These are phyloP conservation scores for Exophiala viscosa DNA, from an alignment of 2,329 filamentous ascomycete species.

Conservation along the genomic window DNA sequence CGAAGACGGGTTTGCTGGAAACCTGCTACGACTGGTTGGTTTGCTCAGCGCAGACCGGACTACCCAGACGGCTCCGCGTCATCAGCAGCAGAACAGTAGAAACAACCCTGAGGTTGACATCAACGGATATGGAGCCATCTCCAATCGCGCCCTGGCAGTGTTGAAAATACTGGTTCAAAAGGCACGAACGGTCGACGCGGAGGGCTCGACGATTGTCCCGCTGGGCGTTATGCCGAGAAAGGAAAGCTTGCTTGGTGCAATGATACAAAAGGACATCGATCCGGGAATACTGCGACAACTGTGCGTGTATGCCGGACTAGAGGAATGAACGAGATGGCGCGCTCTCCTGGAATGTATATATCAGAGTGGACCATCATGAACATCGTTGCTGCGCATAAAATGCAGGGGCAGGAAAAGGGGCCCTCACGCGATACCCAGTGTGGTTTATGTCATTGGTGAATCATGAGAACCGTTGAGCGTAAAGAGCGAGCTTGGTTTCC, in stretches of 20 bases:
- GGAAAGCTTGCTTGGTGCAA: constrained; percentile 63
- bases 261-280: constrained; percentile 64
- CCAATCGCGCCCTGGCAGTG: constrained; percentile 64
- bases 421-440: background rate
- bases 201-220: constrained; percentile 52
- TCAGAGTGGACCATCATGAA: background rate
- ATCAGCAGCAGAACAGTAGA: constrained; percentile 35
- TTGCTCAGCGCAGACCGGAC: constrained; percentile 59
- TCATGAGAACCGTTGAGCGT: too few relatives aligned
- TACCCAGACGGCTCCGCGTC: constrained; percentile 37
- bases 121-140: constrained; percentile 52
- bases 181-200: constrained; percentile 52
- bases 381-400: background rate
- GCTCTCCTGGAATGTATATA: background rate
- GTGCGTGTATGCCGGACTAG: constrained; percentile 59
- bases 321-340: constrained; percentile 31
- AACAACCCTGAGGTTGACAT: constrained; percentile 41
- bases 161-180: constrained; percentile 68
- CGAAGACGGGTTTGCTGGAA: constrained; percentile 77
- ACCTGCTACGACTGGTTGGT: constrained; percentile 70
- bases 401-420: constrained; percentile 1
- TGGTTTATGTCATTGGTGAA: too few relatives aligned
- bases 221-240: constrained; percentile 62
- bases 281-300: constrained; percentile 63
- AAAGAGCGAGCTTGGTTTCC: too few relatives aligned